Conservation (phyloP, 305 asterid species). For the Euphrasia arctica region DNA sequence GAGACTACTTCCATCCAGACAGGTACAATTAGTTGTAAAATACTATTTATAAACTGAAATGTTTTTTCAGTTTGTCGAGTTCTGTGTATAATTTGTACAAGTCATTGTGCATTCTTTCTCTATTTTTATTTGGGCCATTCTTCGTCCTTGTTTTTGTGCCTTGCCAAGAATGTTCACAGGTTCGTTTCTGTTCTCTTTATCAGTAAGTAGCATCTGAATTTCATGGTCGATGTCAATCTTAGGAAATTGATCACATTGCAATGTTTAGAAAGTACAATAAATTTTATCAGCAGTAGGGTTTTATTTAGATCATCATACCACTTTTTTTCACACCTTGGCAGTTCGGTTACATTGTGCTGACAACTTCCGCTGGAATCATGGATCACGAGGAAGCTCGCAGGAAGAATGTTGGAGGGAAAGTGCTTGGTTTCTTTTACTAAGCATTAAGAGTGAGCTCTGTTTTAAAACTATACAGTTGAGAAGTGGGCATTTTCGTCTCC, state of each 20-base stretch:
- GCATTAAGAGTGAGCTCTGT: neutral
- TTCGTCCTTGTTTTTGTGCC: neutral
- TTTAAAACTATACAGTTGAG: neutral
- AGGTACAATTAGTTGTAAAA: conserved; percentile 23
- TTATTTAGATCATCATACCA: neutral
- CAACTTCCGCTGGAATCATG: conserved; percentile 56
- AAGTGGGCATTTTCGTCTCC: neutral
- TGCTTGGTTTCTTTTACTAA: conserved; percentile 38
- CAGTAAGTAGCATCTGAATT: neutral
- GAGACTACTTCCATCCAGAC: conserved; percentile 42
- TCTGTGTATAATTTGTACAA: neutral
- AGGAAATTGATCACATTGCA: neutral
- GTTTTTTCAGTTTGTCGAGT: neutral
- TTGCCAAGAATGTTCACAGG: neutral
- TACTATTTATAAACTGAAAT: neutral
- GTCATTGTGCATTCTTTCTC: neutral
- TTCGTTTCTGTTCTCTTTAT: neutral
- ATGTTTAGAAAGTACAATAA: neutral
- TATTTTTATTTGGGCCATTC: neutral
- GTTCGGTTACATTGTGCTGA: conserved; percentile 39
- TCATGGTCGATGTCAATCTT: neutral
- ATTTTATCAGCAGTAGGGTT: neutral
- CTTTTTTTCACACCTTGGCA: conserved; percentile 18
- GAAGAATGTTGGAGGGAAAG: conserved; percentile 40
- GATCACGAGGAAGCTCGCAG: conserved; percentile 63